phyloP scores from a whole-genome alignment of 78 protist genomes.

The Guillardia theta region DNA sequence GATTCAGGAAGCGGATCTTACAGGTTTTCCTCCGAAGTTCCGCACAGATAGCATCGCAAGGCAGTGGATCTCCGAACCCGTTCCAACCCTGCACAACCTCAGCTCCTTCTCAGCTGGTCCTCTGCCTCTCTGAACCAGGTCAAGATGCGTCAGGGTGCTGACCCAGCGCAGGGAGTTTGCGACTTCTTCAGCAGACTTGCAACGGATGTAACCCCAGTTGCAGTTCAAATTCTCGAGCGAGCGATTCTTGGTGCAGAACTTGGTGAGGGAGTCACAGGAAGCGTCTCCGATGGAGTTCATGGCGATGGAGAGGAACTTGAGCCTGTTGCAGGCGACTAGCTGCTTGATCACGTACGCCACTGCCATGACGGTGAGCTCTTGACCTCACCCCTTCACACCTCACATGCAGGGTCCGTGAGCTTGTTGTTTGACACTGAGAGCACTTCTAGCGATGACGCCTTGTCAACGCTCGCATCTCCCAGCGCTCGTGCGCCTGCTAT shows the following conservation, averaged over 20 bases:
- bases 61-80: background rate
- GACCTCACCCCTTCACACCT: background rate
- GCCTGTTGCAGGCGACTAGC: background rate
- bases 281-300: background rate
- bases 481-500: background rate
- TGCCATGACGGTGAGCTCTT: background rate
- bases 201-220: background rate
- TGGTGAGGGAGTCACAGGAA: background rate
- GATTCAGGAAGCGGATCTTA: background rate
- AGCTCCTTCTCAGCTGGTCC: too few relatives aligned
- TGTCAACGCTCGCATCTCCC: background rate
- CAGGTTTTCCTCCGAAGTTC: background rate
- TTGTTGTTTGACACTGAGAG: background rate
- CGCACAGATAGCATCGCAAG: background rate
- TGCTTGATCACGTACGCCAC: background rate
- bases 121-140: too few relatives aligned
- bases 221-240: background rate
- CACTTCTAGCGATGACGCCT: background rate
- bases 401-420: background rate
- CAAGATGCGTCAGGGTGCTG: background rate
- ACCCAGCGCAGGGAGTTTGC: background rate
- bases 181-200: background rate
- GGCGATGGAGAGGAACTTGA: background rate
- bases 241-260: background rate
- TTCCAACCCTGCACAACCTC: too few relatives aligned